Percentiles rank a stretch among this genome's conserved stretches.
Evolutionary conservation across 768 basidiomycete species (phyloP).

Genomic region (Clitopilus hobsonii): DNA sequence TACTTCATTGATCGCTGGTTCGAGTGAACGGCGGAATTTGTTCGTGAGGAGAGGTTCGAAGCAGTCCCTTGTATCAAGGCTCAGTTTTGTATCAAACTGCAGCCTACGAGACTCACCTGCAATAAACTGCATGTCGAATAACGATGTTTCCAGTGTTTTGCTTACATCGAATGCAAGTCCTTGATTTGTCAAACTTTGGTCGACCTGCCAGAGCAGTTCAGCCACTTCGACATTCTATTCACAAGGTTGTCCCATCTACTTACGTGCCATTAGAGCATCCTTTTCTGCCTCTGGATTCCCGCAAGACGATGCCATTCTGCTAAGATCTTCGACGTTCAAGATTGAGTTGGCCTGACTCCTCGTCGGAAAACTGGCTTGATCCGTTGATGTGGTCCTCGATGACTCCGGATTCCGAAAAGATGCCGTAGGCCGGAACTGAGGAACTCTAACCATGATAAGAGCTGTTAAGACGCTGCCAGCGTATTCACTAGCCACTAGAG

Average conservation of each 20-base stretch:
- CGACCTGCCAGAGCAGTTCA: conserved; percentile 38
- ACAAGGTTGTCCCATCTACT: conserved; percentile 15
- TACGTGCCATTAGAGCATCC: conserved; percentile 67
- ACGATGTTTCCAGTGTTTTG: conserved; percentile 59
- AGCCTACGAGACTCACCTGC: conserved; percentile 50
- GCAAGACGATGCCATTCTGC: conserved; percentile 38
- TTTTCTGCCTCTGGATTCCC: conserved; percentile 57
- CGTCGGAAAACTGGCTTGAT: not conserved
- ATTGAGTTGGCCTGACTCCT: not conserved
- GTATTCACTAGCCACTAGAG: no score
- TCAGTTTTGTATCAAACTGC: no score
- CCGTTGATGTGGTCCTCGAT: not conserved
- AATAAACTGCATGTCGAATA: conserved; percentile 78
- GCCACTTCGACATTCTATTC: not conserved
- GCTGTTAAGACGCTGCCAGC: no score
- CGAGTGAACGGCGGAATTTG: conserved; percentile 63
- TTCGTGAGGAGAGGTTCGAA: conserved; percentile 57
- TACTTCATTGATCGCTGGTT: conserved; percentile 57
- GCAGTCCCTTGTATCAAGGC: no score
- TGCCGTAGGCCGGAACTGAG: not conserved
- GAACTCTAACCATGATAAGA: not conserved
- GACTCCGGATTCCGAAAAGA: not conserved
- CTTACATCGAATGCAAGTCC: conserved; percentile 73
- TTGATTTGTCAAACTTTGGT: conserved; percentile 63
- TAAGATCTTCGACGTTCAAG: not conserved